A percentile compares a stretch with the other conserved stretches of the same genome.
These are phyloP conservation scores for Porcisia deanei DNA, from an alignment of 208 protist species.

Conservation along the genomic window DNA sequence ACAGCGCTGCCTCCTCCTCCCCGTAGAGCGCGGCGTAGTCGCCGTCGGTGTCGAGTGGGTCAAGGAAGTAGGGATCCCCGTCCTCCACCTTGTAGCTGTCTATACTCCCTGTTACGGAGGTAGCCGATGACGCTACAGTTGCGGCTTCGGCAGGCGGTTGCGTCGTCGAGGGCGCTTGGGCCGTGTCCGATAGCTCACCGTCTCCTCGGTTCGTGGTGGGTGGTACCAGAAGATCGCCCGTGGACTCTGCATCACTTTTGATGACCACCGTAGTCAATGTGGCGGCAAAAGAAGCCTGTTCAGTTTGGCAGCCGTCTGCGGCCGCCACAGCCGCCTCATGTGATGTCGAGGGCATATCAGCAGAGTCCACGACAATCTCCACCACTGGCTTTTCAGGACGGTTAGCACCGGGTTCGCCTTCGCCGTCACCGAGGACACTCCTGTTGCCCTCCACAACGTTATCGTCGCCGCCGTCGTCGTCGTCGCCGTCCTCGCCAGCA, in stretches of 20 bases:
- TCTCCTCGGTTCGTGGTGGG: neutral
- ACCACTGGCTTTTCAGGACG: neutral
- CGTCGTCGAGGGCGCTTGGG: neutral
- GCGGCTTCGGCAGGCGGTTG: neutral
- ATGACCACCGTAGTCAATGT: neutral
- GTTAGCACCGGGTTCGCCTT: neutral
- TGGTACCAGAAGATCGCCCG: neutral
- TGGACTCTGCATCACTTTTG: neutral
- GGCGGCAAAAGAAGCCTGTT: neutral
- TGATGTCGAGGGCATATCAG: neutral
- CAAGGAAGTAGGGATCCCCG: constrained; percentile 47
- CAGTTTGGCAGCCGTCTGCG: neutral
- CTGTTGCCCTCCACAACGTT: neutral
- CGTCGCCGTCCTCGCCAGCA: constrained; percentile 7
- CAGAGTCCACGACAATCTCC: constrained; percentile 1
- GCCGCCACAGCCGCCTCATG: constrained; percentile 2
- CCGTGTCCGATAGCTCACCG: neutral
- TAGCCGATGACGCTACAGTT: constrained; percentile 10
- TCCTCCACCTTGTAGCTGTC: constrained; percentile 41
- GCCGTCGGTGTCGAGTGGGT: constrained; percentile 36
- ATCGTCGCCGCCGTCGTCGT: constrained; percentile 7
- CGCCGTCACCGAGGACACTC: neutral
- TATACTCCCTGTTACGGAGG: constrained; percentile 17
- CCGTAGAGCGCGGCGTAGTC: constrained; percentile 34
- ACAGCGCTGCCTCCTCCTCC: constrained; percentile 24